Base-by-base conservation (phyloP, 352 stramenopile species). In the Pilasporangium apinafurcum region DNA sequence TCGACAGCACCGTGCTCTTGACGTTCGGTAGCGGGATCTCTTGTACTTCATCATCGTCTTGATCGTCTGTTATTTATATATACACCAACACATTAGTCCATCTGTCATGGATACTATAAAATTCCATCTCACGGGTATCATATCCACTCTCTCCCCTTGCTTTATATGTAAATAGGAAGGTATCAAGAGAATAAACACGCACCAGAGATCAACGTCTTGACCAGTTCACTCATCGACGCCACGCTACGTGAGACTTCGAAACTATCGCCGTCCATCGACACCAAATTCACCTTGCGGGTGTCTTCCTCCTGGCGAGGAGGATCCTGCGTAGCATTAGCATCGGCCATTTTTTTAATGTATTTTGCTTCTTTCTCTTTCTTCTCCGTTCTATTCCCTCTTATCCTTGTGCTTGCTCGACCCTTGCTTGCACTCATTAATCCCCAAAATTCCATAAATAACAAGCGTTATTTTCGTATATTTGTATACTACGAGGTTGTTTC, bases 1-100 rank as follows among this genome's bases (percentile, higher is more conserved):
- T 99, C 14, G 83, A 86, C 25, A 99, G 71, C 30, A 99, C 93
- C 45, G 84, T 80, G 48, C 87, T 93, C 78, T 98, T 99, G 52
- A 99, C 96, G 56, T 99, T 98, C 24, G 95, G 95, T 39, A 99
- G 72, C 17, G 95, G 95, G 53, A 99, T 98, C 65, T 99, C 95
- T 56, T 97, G 90, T 30, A 90, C 79, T 40, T 97, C 91, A 25
- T 96, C 89, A 48, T 98, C 92, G 37, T 98, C 93, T 27, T 96
- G 86, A 12, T 98, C 96, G 56, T 97, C 86, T 80, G 56, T 64
- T 49, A 39, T 63, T 49, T 20, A 20, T n/a, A 29, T 10, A 16
- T 44, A 20, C 31, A 46, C n/a, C 13, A 2, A 39, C 28, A 13
- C n/a, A 21, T 30, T 21, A 31, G 16, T 8, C 16, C 36, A 51